These are phyloP conservation scores for Eragrostis nindensis DNA, from an alignment of 176 grass and related monocot species.

Conservation along the genomic window DNA sequence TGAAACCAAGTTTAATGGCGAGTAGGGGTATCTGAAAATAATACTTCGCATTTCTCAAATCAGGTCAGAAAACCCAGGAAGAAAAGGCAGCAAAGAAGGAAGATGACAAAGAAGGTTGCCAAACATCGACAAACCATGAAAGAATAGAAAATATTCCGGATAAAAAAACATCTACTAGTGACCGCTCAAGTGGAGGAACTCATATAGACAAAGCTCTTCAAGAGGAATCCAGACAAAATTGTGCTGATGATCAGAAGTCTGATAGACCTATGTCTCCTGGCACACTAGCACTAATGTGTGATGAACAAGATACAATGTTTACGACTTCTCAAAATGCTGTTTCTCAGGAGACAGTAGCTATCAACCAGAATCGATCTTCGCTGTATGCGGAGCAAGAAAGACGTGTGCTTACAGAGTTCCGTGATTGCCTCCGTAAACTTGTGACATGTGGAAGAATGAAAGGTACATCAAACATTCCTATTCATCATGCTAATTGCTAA, in stretches of 20 bases:
- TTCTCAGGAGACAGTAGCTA: constrained; percentile 30
- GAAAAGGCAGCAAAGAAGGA: constrained; percentile 57
- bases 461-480: constrained; percentile 58
- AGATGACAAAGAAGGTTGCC: constrained; percentile 35
- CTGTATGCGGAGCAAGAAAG: constrained; percentile 85
- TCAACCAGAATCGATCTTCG: constrained; percentile 59
- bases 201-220: constrained; percentile 37
- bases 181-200: constrained; percentile 51
- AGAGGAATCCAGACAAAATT: constrained; percentile 61
- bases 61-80: constrained; percentile 63
- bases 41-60: constrained; percentile 16
- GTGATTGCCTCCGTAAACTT: constrained; percentile 77
- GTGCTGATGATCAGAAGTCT: constrained; percentile 58
- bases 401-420: constrained; percentile 75
- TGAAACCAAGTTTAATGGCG: not conserved
- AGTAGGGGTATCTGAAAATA: not conserved
- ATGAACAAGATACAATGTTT: constrained; percentile 80
- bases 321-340: constrained; percentile 49
- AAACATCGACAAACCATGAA: constrained; percentile 54
- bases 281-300: constrained; percentile 88
- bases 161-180: constrained; percentile 50
- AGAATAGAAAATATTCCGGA: constrained; percentile 50
- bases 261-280: constrained; percentile 86
- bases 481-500: constrained; percentile 23
- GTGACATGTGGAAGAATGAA: constrained; percentile 74